A percentile compares a stretch with the other conserved stretches of the same genome.
phyloP scores from a whole-genome alignment of 2,329 filamentous ascomycete species.

The Ophiocordyceps unilateralis region DNA sequence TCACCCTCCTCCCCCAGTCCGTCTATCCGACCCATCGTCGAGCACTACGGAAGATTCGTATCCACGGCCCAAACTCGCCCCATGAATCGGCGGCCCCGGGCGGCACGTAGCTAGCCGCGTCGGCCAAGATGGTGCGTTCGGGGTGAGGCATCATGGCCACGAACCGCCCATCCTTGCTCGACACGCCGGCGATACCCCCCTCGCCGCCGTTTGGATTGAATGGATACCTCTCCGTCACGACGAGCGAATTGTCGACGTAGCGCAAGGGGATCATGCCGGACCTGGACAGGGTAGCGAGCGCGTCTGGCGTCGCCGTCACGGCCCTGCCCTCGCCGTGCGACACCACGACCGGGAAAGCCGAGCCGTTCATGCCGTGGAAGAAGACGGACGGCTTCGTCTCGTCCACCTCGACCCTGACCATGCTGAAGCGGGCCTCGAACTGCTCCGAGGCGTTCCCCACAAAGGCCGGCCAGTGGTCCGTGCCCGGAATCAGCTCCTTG shows the following conservation, averaged over 20 bases:
- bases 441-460: constrained; percentile 72
- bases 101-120: constrained; percentile 61
- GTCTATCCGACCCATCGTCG: constrained; percentile 64
- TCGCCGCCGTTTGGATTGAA: constrained; percentile 77
- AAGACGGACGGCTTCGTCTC: constrained; percentile 53
- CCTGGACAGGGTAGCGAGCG: constrained; percentile 37
- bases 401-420: constrained; percentile 59
- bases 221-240: constrained; percentile 68
- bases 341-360: constrained; percentile 67
- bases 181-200: constrained; percentile 62
- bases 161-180: constrained; percentile 61
- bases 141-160: constrained; percentile 89
- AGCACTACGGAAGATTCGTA: constrained; percentile 71
- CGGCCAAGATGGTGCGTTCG: constrained; percentile 71
- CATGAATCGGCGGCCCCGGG: constrained; percentile 39
- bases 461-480: constrained; percentile 69
- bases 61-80: constrained; percentile 75
- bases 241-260: constrained; percentile 67
- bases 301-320: constrained; percentile 39
- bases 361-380: constrained; percentile 73
- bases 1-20: background rate
- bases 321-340: constrained; percentile 88
- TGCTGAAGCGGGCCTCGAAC: constrained; percentile 75
- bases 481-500: constrained; percentile 74
- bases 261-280: constrained; percentile 58